Evolutionary conservation across 345 rosid genomes (phyloP).

Genomic region (Toxicodendron radicans): DNA sequence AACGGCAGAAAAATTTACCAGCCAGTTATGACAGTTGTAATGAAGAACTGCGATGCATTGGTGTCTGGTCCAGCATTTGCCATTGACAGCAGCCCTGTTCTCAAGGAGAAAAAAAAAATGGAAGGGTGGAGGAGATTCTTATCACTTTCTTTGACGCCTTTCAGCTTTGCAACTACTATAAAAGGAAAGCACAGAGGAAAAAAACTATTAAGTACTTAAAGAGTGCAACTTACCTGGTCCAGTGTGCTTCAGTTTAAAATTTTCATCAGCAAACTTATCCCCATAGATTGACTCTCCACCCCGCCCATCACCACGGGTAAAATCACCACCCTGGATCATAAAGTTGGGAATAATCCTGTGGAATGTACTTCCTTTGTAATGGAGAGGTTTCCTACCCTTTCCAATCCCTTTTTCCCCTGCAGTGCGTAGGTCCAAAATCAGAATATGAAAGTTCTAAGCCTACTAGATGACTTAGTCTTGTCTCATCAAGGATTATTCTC

Average conservation of each 20-base stretch:
- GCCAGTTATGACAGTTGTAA: conserved; percentile 75
- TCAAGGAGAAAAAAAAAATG: background rate
- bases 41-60: conserved; percentile 91
- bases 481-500: background rate
- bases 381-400: conserved; percentile 75
- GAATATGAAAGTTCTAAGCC: conserved; percentile 3
- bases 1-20: conserved; percentile 49
- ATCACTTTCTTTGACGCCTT: background rate
- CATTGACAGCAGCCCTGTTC: conserved; percentile 74
- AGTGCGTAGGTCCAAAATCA: background rate
- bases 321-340: conserved; percentile 98
- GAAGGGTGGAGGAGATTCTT: background rate
- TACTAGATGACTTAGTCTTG: background rate
- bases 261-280: conserved; percentile 80
- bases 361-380: conserved; percentile 72
- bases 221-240: conserved; percentile 58
- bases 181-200: background rate
- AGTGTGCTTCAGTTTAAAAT: conserved; percentile 86
- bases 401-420: conserved; percentile 94
- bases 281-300: conserved; percentile 98
- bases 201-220: background rate
- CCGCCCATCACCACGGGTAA: conserved; percentile 86
- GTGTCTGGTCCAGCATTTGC: conserved; percentile 86
- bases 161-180: background rate
- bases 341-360: conserved; percentile 94